Percentiles rank a stretch among this genome's conserved stretches.
Conservation (phyloP, 2,329 filamentous ascomycete species). For the Penicillium brasilianum region DNA sequence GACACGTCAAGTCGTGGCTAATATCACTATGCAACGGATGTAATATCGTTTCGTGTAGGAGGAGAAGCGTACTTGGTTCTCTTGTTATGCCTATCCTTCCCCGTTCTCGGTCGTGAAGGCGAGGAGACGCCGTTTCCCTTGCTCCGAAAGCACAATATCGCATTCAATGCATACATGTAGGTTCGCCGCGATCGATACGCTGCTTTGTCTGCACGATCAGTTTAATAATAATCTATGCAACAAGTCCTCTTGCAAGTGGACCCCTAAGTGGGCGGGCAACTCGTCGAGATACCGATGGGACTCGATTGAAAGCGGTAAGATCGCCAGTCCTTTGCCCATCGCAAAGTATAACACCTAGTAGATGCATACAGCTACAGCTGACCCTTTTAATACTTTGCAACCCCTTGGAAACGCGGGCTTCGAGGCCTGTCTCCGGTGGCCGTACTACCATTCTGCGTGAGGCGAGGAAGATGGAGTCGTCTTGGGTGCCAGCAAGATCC, state of each 20-base stretch:
- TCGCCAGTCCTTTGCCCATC: slow-evolving; percentile 31
- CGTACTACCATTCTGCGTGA: slow-evolving; percentile 39
- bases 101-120: not conserved
- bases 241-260: slow-evolving; percentile 2
- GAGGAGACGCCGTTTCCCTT: not conserved
- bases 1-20: too few species aligned
- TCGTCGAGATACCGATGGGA: slow-evolving; percentile 8
- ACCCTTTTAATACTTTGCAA: slow-evolving; percentile 35
- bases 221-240: not conserved
- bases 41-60: too few species aligned
- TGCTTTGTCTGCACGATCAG: not conserved
- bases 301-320: slow-evolving; percentile 38
- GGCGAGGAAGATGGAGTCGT: slow-evolving; percentile 39
- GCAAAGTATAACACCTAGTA: slow-evolving; percentile 37
- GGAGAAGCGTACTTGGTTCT: too few species aligned
- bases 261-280: not conserved
- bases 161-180: not conserved
- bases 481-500: slow-evolving; percentile 40
- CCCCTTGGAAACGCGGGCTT: slow-evolving; percentile 34
- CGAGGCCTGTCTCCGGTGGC: slow-evolving; percentile 46
- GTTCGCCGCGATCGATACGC: not conserved
- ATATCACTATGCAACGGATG: too few species aligned
- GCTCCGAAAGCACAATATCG: not conserved
- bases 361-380: slow-evolving; percentile 37
- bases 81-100: too few species aligned